Evolutionary conservation across 208 protist species (phyloP), one percentile per base, ranked within the genome.

Genomic region (Crithidia sp.): DNA sequence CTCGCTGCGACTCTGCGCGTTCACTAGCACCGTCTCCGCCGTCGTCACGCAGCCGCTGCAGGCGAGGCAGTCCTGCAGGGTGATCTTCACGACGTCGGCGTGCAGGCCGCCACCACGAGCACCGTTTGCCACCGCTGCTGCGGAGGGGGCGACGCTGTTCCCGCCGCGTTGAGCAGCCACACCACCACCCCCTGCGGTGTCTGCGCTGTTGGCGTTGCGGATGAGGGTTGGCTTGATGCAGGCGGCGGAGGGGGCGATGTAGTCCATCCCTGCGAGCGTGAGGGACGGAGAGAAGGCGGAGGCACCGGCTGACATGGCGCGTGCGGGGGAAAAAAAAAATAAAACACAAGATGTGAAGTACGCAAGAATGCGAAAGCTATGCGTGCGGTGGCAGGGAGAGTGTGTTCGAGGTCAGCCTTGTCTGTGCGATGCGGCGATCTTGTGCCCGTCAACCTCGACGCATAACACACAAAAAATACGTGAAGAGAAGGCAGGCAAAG

Each of bases 31-130:
- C 52, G 92, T 98, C 73, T 99, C 98, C 5, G 98, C 98, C 5
- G 97, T 98, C 9, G 98, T 99, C 60, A 99, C 92, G 85, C 98
- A 99, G 0, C 98, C 98, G 63, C 87, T 94, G 71, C 95, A 98
- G 7, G 95, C 95, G 19, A 98, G 81, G 71, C 95, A 98, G 74
- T 97, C 92, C 36, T 91, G 77, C 28, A 97, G 78, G 3, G 82
- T 84, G 43, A 97, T 92, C 65, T 95, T 92, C 64, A 96, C 73
- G 4, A 74, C 77, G 44, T 91, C 87, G 4, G 57, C 47, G n/a
- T 49, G 61, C 12, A 6, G 9, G 28, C 45, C n/a, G n/a, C 54
- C 58, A 17, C 9, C 67, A 8, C 52, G 58, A 36, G 54, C 52
- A 10, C 56, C 50, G 9, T 53, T 44, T 17, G 43, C 45, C 40